Evolutionary conservation across 768 basidiomycete species (phyloP).

Genomic region (Collybiopsis confluens): DNA sequence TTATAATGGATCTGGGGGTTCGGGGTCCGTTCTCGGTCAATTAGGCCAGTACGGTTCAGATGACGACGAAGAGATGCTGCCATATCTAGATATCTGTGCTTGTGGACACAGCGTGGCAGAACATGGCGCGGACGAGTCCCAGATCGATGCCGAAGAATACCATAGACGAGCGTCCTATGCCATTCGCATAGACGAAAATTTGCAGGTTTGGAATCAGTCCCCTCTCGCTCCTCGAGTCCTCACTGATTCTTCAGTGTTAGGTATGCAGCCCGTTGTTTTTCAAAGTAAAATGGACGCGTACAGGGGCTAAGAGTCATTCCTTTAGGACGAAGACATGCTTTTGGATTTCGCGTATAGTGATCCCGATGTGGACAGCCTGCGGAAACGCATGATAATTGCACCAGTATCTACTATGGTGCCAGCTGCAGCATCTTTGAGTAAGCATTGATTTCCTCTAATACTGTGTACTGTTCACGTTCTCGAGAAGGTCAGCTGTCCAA

Average conservation of each 20-base stretch:
- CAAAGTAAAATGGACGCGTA: not conserved
- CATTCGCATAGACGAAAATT: slow-evolving; percentile 73
- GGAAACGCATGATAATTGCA: slow-evolving; percentile 59
- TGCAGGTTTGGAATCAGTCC: slow-evolving; percentile 54
- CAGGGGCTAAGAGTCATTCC: not conserved
- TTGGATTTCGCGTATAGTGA: slow-evolving; percentile 79
- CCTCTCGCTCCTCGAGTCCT: not conserved
- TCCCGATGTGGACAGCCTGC: slow-evolving; percentile 62
- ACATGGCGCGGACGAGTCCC: slow-evolving; percentile 62
- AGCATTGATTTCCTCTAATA: slow-evolving; percentile 14
- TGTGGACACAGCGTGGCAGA: slow-evolving; percentile 65
- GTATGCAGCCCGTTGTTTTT: slow-evolving; percentile 4
- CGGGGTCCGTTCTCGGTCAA: slow-evolving; percentile 46
- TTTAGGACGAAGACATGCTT: slow-evolving; percentile 69
- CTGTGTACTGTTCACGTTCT: slow-evolving; percentile 16
- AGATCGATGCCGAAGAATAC: slow-evolving; percentile 60
- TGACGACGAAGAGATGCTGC: slow-evolving; percentile 50
- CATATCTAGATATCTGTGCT: slow-evolving; percentile 57
- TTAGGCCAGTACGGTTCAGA: slow-evolving; percentile 69
- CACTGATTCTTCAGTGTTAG: not conserved
- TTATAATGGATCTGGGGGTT: slow-evolving; percentile 44
- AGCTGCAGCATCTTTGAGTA: slow-evolving; percentile 50
- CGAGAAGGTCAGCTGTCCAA: slow-evolving; percentile 17
- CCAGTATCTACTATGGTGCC: slow-evolving; percentile 47
- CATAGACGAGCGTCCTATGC: slow-evolving; percentile 71